Percentiles rank a stretch among this genome's conserved stretches.
phyloP scores from a whole-genome alignment of 352 stramenopile genomes.

The Pythium angustatum region DNA sequence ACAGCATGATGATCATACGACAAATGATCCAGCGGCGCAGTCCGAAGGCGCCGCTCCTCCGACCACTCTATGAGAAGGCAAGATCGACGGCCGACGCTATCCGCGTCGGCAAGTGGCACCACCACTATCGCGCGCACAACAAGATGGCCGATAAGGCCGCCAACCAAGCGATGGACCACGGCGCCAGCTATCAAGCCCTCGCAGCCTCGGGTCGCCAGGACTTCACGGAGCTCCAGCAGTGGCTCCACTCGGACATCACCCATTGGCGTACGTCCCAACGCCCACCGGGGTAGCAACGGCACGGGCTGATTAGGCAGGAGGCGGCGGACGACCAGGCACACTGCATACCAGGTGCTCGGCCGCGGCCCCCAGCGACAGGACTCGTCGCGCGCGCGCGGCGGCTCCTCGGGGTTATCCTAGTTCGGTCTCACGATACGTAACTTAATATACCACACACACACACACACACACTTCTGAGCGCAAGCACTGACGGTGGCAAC shows the following conservation, averaged over 20 bases:
- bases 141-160: conserved; percentile 20
- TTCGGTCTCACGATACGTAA: too few relatives aligned
- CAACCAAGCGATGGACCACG: conserved; percentile 9
- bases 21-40: not conserved
- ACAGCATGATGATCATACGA: conserved; percentile 19
- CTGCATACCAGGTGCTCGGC: too few relatives aligned
- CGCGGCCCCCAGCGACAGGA: too few relatives aligned
- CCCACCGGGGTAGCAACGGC: too few relatives aligned
- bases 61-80: not conserved
- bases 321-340: too few relatives aligned
- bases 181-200: conserved; percentile 5
- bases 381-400: too few relatives aligned
- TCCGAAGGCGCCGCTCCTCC: not conserved
- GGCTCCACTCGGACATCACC: not conserved
- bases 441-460: too few relatives aligned
- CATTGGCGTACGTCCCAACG: not conserved
- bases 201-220: not conserved
- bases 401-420: too few relatives aligned
- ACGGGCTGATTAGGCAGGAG: too few relatives aligned
- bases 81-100: not conserved
- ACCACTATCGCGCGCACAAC: conserved; percentile 19
- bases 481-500: too few relatives aligned
- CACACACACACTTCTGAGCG: too few relatives aligned
- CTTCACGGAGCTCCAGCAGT: not conserved
- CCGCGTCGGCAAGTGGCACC: not conserved